Base-by-base conservation (phyloP, 176 grass and related monocot species). In the Carex littledalei region DNA sequence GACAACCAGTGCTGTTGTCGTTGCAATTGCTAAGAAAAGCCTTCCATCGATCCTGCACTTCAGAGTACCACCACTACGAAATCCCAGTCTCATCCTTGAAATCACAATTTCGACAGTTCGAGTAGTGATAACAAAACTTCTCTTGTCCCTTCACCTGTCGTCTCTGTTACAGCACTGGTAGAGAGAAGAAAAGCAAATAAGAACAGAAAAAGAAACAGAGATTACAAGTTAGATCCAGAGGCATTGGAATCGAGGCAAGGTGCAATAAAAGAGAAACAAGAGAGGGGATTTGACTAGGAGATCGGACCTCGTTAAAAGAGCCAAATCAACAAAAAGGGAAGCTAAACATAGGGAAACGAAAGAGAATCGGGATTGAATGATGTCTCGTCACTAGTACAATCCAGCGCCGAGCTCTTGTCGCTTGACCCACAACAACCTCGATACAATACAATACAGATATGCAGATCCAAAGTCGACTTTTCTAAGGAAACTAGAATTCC, bases 371-470 rank as follows among this genome's bases (percentile, higher is more conserved):
- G 67, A 77, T 77, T 55, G 22, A 77, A 77, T 77, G 20, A 67
- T 41, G 69, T 77, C 49, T 77, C 45, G 12, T 77, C 73, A 17
- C 49, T 29, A 77, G 73, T 77, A 77, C 73, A 54, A 82, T 82
- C 60, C 41, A 67, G 80, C 80, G 80, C 80, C 80, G 80, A 83
- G 62, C 41, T 65, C 80, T 67, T 83, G 80, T 83, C 80, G 57
- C 62, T 83, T 65, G 80, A 65, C 80, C 62, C 61, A 83, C 80
- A 83, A 83, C 80, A 67, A 13, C 80, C 80, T 83, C 80, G 80
- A 32, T 52, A 65, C 20, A 32, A 67, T 82, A 60, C 26, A 81
- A 81, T 65, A 66, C 59, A 45, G 37, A 50, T 21, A 45, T 20
- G n/a, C n/a, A 3, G 21, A 62, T 81, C 29, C 18, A 63, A 81